phyloP scores from a whole-genome alignment of 805 yeast species.

The Kluyveromyces dobzhanskii region DNA sequence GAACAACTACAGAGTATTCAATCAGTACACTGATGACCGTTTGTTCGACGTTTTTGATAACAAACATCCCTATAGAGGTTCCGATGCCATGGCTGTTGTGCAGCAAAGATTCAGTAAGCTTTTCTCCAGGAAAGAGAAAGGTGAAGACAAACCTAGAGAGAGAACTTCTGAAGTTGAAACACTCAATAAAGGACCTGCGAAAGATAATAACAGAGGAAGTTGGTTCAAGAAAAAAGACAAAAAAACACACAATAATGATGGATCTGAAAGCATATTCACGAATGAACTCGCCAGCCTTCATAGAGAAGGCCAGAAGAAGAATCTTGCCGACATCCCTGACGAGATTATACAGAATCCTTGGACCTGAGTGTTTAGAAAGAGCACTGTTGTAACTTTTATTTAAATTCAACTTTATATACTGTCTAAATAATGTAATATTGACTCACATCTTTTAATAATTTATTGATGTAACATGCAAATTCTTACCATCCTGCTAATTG shows the following conservation, averaged over 20 bases:
- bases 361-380: background rate
- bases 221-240: slow-evolving; percentile 20
- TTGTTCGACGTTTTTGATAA: slow-evolving; percentile 56
- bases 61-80: slow-evolving; percentile 28
- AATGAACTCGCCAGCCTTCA: background rate
- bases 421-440: too few relatives aligned
- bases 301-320: background rate
- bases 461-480: background rate
- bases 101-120: slow-evolving; percentile 20
- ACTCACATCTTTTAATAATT: too few relatives aligned
- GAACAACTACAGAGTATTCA: slow-evolving; percentile 46
- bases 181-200: background rate
- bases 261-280: slow-evolving; percentile 2
- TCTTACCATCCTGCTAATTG: slow-evolving; percentile 41
- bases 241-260: slow-evolving; percentile 5
- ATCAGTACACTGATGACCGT: slow-evolving; percentile 55
- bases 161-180: background rate
- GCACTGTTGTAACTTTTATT: background rate
- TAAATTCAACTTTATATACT: too few relatives aligned
- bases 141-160: slow-evolving; percentile 10
- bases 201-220: slow-evolving; percentile 15
- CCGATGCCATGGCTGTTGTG: slow-evolving; percentile 21
- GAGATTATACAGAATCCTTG: slow-evolving; percentile 1
- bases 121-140: slow-evolving; percentile 13
- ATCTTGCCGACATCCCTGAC: slow-evolving; percentile 5